Evolutionary conservation across 1,284 basidiomycete genomes (phyloP).

Genomic region (Ustilago xerochloae): DNA sequence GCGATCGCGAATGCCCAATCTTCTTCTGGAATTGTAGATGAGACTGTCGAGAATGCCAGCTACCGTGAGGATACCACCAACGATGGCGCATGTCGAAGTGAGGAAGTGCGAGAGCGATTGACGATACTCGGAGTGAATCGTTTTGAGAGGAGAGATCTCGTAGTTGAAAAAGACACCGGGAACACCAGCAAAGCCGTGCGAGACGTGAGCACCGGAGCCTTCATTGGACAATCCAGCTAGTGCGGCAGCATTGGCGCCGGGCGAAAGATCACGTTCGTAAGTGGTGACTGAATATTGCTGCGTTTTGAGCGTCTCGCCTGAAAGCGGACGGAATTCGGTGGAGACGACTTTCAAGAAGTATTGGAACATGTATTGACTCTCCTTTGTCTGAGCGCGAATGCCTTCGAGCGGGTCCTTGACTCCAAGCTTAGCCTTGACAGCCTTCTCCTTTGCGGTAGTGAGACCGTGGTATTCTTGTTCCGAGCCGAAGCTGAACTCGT

Average conservation of each 20-base stretch:
- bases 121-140: constrained; percentile 71
- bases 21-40: constrained; percentile 75
- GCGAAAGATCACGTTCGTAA: constrained; percentile 84
- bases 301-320: constrained; percentile 73
- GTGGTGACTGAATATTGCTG: constrained; percentile 95
- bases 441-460: constrained; percentile 30
- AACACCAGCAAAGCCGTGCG: constrained; percentile 80
- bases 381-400: constrained; percentile 73
- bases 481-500: constrained; percentile 78
- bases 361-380: constrained; percentile 70
- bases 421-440: constrained; percentile 77
- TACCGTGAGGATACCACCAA: constrained; percentile 95
- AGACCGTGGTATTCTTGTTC: constrained; percentile 52
- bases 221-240: constrained; percentile 38
- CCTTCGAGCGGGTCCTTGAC: constrained; percentile 85
- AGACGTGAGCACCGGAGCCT: constrained; percentile 71
- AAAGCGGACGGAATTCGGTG: constrained; percentile 55
- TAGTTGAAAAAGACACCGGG: constrained; percentile 73
- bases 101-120: constrained; percentile 97
- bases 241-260: constrained; percentile 29
- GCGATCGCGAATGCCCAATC: constrained; percentile 38
- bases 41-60: constrained; percentile 90
- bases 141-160: constrained; percentile 76
- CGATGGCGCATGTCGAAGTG: constrained; percentile 85
- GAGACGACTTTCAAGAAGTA: constrained; percentile 86